A percentile compares a stretch with the other conserved stretches of the same genome.
phyloP scores from a whole-genome alignment of 2,329 filamentous ascomycete genomes.

The Ophiostoma quercus region DNA sequence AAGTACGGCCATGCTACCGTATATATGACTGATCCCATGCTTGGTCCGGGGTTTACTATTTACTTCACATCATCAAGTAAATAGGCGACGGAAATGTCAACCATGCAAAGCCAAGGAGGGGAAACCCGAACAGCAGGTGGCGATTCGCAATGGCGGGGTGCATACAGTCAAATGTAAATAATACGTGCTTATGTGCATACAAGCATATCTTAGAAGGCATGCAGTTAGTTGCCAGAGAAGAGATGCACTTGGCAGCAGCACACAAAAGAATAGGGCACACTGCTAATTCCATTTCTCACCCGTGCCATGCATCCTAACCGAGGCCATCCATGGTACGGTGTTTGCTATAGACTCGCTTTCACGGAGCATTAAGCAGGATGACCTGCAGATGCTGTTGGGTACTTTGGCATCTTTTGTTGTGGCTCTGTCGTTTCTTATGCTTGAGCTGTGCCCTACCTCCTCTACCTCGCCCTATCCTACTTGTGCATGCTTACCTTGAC shows the following conservation, averaged over 20 bases:
- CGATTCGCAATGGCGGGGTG: constrained; percentile 3
- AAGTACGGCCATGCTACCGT: neutral
- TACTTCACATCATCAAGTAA: neutral
- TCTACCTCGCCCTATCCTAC: neutral
- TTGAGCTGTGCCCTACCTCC: neutral
- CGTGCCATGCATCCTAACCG: neutral
- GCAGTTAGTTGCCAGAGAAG: too few species aligned
- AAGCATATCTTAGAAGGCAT: neutral
- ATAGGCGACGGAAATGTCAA: neutral
- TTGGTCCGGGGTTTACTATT: neutral
- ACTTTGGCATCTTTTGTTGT: neutral
- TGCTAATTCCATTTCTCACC: neutral
- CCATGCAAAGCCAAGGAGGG: neutral
- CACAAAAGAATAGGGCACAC: constrained; percentile 6
- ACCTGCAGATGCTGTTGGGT: neutral
- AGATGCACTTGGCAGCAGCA: neutral
- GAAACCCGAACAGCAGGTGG: neutral
- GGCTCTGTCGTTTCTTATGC: neutral
- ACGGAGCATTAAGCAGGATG: neutral
- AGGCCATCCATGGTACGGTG: neutral
- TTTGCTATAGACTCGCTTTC: neutral
- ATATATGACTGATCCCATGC: constrained; percentile 3
- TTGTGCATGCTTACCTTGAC: neutral
- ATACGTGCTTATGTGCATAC: neutral
- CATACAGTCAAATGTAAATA: neutral